Base-by-base conservation (phyloP, 305 asterid species). In the Andrographis paniculata region DNA sequence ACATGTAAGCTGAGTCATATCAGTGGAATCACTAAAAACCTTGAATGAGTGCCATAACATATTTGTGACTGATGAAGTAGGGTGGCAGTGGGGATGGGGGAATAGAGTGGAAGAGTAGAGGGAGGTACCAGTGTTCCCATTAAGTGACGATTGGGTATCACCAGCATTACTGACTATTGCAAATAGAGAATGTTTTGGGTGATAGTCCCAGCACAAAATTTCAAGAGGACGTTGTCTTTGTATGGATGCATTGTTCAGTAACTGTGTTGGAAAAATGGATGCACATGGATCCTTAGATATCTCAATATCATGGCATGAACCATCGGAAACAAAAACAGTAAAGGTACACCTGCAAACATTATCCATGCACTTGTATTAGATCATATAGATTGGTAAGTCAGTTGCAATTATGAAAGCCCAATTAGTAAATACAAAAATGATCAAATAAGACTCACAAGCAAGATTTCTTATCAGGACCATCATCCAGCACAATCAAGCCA, bases 271-370 rank as follows among this genome's bases (percentile, higher is more conserved):
- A 57, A 66, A 74, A 71, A 77, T 56, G 51, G 87, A 83, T 52
- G 94, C 79, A 47, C 79, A 71, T 46, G 93, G 95, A 68, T 91
- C 89, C 70, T 82, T 84, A 52, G 84, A 76, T 61, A 91, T 77
- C 80, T 91, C 95, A 58, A 83, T 56, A 62, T 83, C 81, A 61
- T 77, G 93, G 73, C 77, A 68, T 53, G 84, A 70, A 48, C 99
- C 96, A 67, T 83, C 96, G 45, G 89, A 73, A 58, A 84, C 68
- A 60, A 84, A 65, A 65, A 87, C 56, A 54, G 80, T 73, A 64
- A 83, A 87, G 67, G 85, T 77, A 55, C 94, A 91, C 87, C 99
- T 91, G 72, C 52, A 72, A 59, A 68, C 63, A 22, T 30, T 48
- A 41, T 36, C 55, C 23, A 59, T 52, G 50, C 47, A 61, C 56